These are phyloP conservation scores for Trichoderma sp. DNA, from an alignment of 2,329 filamentous ascomycete genomes.

Conservation along the genomic window DNA sequence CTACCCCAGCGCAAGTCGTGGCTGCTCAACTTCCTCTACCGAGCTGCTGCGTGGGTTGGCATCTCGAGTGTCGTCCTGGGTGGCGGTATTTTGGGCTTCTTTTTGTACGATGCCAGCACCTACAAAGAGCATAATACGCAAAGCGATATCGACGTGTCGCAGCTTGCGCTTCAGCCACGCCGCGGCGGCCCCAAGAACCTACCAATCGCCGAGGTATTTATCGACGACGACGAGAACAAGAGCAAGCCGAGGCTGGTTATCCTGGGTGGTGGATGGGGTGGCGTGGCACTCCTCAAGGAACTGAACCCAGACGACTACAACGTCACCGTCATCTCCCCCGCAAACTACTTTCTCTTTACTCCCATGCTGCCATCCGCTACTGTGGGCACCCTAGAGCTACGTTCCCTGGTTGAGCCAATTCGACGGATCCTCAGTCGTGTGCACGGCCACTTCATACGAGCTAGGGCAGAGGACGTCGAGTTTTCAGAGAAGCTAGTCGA, in stretches of 20 bases:
- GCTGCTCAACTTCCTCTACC: constrained; percentile 64
- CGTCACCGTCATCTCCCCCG: constrained; percentile 90
- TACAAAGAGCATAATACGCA: constrained; percentile 73
- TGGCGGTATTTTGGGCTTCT: constrained; percentile 76
- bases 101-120: constrained; percentile 90
- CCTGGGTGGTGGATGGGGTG: constrained; percentile 92
- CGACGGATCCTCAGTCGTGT: constrained; percentile 78
- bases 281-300: constrained; percentile 87
- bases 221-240: constrained; percentile 88
- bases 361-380: constrained; percentile 97
- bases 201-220: constrained; percentile 82
- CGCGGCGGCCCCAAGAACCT: constrained; percentile 92
- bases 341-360: constrained; percentile 97
- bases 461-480: constrained; percentile 83
- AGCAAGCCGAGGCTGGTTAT: constrained; percentile 93
- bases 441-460: constrained; percentile 87
- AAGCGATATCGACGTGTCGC: constrained; percentile 80
- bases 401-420: constrained; percentile 91
- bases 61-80: constrained; percentile 74
- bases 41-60: constrained; percentile 65
- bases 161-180: constrained; percentile 78
- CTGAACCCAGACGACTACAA: constrained; percentile 91
- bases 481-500: constrained; percentile 92
- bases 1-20: constrained; percentile 54
- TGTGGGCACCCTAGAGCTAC: constrained; percentile 88